Evolutionary conservation across 2,329 filamentous ascomycete species (phyloP), one percentile per base, ranked within the genome.

Genomic region (Plenodomus lindquistii): DNA sequence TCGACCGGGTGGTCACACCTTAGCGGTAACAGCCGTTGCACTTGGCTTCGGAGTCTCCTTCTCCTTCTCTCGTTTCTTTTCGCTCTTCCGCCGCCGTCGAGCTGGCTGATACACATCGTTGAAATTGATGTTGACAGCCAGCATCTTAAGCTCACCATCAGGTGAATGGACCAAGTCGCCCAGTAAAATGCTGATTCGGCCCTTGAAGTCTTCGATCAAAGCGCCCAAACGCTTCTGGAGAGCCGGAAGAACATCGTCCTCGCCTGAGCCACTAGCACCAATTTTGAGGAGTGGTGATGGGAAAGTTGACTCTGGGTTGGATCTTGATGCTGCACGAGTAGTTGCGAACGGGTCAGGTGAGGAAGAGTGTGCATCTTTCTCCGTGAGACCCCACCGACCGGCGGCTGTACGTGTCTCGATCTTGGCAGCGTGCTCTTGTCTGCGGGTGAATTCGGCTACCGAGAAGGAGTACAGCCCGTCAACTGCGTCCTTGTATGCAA

Each of bases 71-170:
- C 53, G 50, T 44, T 61, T 63, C 54, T 63, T 65, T 11, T 61
- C 62, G 3, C 52, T 53, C 39, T 68, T 64, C 49, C 81, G 75
- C 74, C 85, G 85, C 69, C 86, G 82, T 63, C 85, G 80, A 37
- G 86, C 83, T 13, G 90, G 89, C 73, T 89, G 84, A 73, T 97
- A 97, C 20, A 96, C 89, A 70, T 97, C 93, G 73, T 99, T 99
- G 74, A 97, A 99, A 75, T 97, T 99, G 91, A 99, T 97, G 35
- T 94, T 89, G 39, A 97, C 91, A 34, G 91, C 94, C 58, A 99
- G 76, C 78, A 97, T 97, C 45, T 93, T 82, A 85, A 99, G 90
- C 71, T 99, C 94, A 42, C 92, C 86, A 70, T 99, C 94, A 1
- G 91, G 87, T 73, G 97, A 93, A 74, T 95, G 93, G 8, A 91